Base-by-base conservation (phyloP, 176 grass and related monocot genomes). In the Eremochloa ophiuroides region DNA sequence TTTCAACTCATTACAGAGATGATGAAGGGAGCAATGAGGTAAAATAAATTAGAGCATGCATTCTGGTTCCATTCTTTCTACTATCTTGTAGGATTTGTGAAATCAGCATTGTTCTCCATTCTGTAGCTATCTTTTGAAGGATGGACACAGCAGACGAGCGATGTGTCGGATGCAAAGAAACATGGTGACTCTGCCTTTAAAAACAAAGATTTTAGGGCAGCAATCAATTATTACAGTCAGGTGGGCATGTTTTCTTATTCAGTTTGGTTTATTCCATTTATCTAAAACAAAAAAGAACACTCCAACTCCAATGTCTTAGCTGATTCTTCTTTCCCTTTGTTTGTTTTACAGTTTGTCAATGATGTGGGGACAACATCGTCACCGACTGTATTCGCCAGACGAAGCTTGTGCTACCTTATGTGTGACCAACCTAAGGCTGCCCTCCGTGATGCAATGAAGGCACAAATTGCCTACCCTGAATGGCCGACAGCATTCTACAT, bases 401-500 rank as follows among this genome's bases (percentile, higher is more conserved):
- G 92, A 41, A 97, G 95, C 78, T 74, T 97, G 62, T 97, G 95
- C 85, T 73, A 94, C 84, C 89, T 97, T 31, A 94, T 97, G 92
- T 93, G 86, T 29, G 95, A 97, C 74, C 88, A 92, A 61, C 85
- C 95, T 51, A 89, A 97, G 35, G 88, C 90, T 26, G 92, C 95
- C 20, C 89, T 94, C 50, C 76, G 92, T 20, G 95, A 97, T 39
- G 95, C 95, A 10, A 97, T 94, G 95, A 90, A 94, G 80, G 95
- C 95, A 12, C 92, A 97, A 27, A 89, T 84, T 0, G 69, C 90
- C 22, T 92, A 85, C 29, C 92, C 95, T 1, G 92, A 97, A 23
- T 97, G 95, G 95, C 85, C 92, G 10, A 97, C 88, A 27, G 95
- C 90, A 59, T 97, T 97, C 87, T 97, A 92, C 70, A 97, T 97